Percentiles rank a stretch among this genome's conserved stretches.
Evolutionary conservation across 306 rosid genomes (phyloP).

Genomic region (Quercus robur): DNA sequence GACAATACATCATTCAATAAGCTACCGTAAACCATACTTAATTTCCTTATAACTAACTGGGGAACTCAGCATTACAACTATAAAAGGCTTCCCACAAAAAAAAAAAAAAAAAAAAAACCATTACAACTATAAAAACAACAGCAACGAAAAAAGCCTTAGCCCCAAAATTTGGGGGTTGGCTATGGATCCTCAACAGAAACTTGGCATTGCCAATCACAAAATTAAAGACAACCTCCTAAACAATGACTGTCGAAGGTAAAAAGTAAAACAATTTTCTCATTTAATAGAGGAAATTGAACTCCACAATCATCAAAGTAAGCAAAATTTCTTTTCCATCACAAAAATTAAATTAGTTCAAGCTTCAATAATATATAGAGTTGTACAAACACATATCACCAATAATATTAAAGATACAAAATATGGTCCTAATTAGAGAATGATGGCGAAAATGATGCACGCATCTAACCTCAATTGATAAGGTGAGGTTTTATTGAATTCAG

Average conservation of each 20-base stretch:
- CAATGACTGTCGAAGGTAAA: neutral
- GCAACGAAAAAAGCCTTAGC: neutral
- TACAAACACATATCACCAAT: neutral
- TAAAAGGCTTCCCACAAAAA: neutral
- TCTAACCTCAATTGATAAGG: neutral
- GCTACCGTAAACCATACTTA: neutral
- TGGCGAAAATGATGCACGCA: neutral
- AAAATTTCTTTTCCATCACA: neutral
- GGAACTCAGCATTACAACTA: neutral
- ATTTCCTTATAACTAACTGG: neutral
- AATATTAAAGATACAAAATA: neutral
- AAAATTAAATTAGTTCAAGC: neutral
- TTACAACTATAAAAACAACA: neutral
- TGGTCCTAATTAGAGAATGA: neutral
- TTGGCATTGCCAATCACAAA: neutral
- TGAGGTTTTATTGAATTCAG: neutral
- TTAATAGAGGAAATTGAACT: neutral
- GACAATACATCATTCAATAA: neutral
- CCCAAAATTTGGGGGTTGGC: too few species aligned
- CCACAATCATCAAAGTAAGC: neutral
- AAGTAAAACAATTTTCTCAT: neutral
- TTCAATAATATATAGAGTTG: neutral
- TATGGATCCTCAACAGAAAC: neutral
- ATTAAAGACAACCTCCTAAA: neutral
- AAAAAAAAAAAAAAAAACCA: too few species aligned